Percentiles rank a stretch among this genome's conserved stretches.
phyloP scores from a whole-genome alignment of 1,139 yeast genomes.

The Citeromyces hawaiiensis region DNA sequence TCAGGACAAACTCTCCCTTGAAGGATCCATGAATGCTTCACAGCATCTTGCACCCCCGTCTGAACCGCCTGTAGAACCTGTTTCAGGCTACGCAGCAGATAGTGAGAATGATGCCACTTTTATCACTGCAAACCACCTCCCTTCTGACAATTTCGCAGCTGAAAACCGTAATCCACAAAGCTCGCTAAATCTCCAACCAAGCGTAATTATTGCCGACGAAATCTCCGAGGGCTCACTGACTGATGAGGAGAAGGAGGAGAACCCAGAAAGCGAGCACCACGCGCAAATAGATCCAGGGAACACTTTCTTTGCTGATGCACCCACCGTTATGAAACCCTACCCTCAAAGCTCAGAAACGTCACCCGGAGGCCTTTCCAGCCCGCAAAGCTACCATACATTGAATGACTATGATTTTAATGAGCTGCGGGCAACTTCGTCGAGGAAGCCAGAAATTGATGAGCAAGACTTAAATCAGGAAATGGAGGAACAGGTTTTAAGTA shows the following conservation, averaged over 20 bases:
- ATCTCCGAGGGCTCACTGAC: background rate
- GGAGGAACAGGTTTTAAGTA: too few species aligned
- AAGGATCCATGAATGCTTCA: background rate
- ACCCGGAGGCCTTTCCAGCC: background rate
- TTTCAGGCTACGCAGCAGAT: constrained; percentile 2
- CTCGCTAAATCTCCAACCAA: background rate
- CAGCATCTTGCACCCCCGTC: background rate
- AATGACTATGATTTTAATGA: too few species aligned
- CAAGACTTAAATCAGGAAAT: too few species aligned
- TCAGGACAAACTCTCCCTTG: background rate
- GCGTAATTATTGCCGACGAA: background rate
- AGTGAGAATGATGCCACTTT: constrained; percentile 3
- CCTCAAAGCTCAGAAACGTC: background rate
- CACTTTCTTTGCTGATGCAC: background rate
- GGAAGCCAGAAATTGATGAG: too few species aligned
- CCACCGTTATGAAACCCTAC: background rate
- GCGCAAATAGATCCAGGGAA: background rate
- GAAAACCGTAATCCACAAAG: background rate
- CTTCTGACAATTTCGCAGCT: too few species aligned
- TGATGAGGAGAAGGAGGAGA: background rate
- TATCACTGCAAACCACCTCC: background rate
- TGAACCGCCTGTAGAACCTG: constrained; percentile 3
- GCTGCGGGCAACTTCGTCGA: too few species aligned
- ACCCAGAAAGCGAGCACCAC: background rate
- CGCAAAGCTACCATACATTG: too few species aligned